Evolutionary conservation across 805 yeast genomes (phyloP).

Genomic region (Dipodascus albidus): DNA sequence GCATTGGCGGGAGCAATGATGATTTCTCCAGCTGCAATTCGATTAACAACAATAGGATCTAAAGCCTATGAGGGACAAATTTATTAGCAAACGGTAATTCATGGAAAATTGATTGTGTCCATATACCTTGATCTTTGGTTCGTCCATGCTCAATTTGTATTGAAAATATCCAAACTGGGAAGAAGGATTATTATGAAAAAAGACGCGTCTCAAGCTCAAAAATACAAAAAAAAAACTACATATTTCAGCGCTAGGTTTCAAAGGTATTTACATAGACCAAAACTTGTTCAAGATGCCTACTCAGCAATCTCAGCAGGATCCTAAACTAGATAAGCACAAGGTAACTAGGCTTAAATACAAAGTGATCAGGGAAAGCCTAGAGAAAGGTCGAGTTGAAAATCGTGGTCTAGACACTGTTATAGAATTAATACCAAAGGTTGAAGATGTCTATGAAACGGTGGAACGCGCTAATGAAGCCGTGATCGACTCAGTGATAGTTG

Average conservation of each 20-base stretch:
- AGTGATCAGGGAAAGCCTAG: neutral
- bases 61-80: too few species aligned
- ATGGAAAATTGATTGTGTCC: too few species aligned
- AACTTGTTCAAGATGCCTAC: too few species aligned
- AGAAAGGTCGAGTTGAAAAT: neutral
- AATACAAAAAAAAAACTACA: too few species aligned
- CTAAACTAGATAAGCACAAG: neutral
- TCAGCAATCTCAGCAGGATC: neutral
- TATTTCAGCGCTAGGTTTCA: too few species aligned
- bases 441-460: neutral
- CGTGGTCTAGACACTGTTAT: neutral
- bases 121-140: neutral
- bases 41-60: constrained; percentile 65
- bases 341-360: neutral
- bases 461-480: constrained; percentile 2
- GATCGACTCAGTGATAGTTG: neutral
- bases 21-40: constrained; percentile 96
- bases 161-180: neutral
- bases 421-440: neutral
- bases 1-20: constrained; percentile 92
- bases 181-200: neutral
- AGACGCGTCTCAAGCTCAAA: neutral
- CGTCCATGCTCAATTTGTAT: neutral
- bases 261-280: too few species aligned
- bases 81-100: too few species aligned